Conservation (phyloP, 2,329 filamentous ascomycete species). For the Colletotrichum abscissum region DNA sequence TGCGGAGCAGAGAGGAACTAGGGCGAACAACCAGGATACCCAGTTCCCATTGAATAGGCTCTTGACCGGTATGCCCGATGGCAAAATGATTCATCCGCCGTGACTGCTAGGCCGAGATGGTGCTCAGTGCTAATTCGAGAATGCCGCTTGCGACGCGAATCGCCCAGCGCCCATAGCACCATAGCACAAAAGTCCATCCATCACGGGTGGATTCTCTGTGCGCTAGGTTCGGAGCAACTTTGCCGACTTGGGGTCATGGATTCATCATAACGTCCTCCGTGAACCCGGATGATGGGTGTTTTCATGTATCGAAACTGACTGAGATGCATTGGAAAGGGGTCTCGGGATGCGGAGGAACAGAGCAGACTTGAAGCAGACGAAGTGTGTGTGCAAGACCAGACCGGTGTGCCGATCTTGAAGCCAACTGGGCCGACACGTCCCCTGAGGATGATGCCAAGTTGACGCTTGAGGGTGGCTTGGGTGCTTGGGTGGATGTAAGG, state of each 20-base stretch:
- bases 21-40: no score
- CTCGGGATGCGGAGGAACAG: slow-evolving; percentile 4
- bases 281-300: slow-evolving; percentile 12
- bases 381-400: neutral
- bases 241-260: neutral
- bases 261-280: neutral
- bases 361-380: neutral
- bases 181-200: neutral
- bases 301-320: neutral
- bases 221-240: neutral
- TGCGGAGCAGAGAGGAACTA: neutral
- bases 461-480: neutral
- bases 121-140: neutral
- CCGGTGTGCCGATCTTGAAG: neutral
- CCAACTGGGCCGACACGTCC: neutral
- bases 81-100: neutral
- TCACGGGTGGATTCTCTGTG: slow-evolving; percentile 16
- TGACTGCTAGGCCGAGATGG: neutral
- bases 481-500: neutral
- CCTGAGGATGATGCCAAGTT: neutral
- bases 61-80: neutral
- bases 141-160: slow-evolving; percentile 7
- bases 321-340: neutral
- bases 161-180: neutral
- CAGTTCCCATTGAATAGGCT: slow-evolving; percentile 4